Evolutionary conservation across 257 asterid genomes (phyloP).

Genomic region (Gentiana straminea): DNA sequence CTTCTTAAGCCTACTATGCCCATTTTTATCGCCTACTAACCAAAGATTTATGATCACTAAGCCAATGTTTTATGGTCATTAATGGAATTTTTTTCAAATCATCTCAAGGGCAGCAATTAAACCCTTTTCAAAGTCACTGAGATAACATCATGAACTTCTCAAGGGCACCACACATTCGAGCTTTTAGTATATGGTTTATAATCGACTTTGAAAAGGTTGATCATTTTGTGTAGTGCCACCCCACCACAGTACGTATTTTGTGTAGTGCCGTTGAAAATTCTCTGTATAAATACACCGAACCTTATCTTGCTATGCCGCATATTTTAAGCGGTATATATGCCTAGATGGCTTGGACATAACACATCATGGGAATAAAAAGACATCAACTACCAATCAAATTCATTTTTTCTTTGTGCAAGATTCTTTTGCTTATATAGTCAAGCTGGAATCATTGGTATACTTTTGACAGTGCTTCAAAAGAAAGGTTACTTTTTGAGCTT

Average conservation of each 20-base stretch:
- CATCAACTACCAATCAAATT: slow-evolving; percentile 1
- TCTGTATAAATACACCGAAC: neutral
- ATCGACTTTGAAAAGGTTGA: no score
- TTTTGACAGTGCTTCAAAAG: slow-evolving; percentile 5
- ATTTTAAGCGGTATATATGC: slow-evolving; percentile 6
- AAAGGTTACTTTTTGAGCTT: neutral
- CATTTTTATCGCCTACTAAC: no score
- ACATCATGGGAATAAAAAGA: slow-evolving; percentile 1
- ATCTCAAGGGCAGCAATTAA: neutral
- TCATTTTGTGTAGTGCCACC: slow-evolving; percentile 2
- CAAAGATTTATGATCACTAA: neutral
- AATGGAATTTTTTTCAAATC: neutral
- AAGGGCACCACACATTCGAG: neutral
- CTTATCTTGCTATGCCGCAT: slow-evolving; percentile 3
- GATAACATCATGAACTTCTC: no score
- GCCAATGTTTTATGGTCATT: neutral
- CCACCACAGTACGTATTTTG: neutral
- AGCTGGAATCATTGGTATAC: slow-evolving; percentile 7
- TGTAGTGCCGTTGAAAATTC: neutral
- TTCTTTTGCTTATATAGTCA: slow-evolving; percentile 11
- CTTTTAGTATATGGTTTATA: neutral
- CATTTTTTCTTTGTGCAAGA: slow-evolving; percentile 6
- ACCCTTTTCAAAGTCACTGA: no score
- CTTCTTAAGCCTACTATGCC: no score
- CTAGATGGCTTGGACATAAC: slow-evolving; percentile 7